A percentile compares a stretch with the other conserved stretches of the same genome.
Evolutionary conservation across 2,329 filamentous ascomycete genomes (phyloP).

Genomic region (Bipolaris cookei): DNA sequence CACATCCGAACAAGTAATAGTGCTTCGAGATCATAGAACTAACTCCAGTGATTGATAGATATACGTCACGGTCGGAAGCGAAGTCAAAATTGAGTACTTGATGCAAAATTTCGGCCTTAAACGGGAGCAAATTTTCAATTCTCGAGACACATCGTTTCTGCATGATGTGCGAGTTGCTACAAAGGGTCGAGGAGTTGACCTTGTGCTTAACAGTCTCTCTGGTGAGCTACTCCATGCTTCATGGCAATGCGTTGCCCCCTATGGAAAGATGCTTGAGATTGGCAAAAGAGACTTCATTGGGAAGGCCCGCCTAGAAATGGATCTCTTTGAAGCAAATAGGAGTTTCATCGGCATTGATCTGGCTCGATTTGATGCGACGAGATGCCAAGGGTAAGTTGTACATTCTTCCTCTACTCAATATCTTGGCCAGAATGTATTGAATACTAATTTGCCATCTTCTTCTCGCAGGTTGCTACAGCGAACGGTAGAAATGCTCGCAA

Average conservation of each 20-base stretch:
- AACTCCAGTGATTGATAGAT: not conserved
- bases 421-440: not conserved
- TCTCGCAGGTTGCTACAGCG: not conserved
- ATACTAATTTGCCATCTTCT: not conserved
- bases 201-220: slow-evolving; percentile 38
- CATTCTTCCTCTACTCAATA: not conserved
- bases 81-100: slow-evolving; percentile 25
- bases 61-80: slow-evolving; percentile 28
- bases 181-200: slow-evolving; percentile 40
- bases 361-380: not conserved
- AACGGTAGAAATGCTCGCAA: not conserved
- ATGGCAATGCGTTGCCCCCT: slow-evolving; percentile 49
- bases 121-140: slow-evolving; percentile 10
- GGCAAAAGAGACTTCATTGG: slow-evolving; percentile 23
- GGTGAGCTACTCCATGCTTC: slow-evolving; percentile 43
- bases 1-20: not conserved
- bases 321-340: slow-evolving; percentile 11
- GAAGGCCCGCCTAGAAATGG: slow-evolving; percentile 18
- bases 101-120: slow-evolving; percentile 5
- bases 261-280: slow-evolving; percentile 30
- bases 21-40: not conserved
- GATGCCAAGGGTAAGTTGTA: not conserved
- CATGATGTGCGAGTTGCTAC: slow-evolving; percentile 7
- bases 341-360: slow-evolving; percentile 10
- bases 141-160: slow-evolving; percentile 17